Evolutionary conservation across 306 rosid species (phyloP).

Genomic region (Sicyos baderoa): DNA sequence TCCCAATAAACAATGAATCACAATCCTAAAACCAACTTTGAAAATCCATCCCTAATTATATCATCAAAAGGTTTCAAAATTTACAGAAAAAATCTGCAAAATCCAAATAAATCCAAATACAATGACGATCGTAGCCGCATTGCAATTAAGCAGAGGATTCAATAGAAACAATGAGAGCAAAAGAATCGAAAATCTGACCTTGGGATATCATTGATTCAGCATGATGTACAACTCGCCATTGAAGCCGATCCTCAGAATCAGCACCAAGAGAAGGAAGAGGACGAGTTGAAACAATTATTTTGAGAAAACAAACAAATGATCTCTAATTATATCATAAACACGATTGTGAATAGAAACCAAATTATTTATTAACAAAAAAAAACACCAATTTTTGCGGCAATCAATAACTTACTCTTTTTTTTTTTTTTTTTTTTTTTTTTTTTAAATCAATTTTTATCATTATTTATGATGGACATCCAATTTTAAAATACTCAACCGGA

Average conservation of each 20-base stretch:
- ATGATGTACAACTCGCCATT: conserved; percentile 17
- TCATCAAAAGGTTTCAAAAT: background rate
- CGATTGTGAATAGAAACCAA: too few species aligned
- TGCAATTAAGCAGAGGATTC: background rate
- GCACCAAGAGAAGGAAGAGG: conserved; percentile 2
- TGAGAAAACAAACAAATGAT: background rate
- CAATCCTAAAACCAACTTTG: background rate
- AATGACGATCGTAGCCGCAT: background rate
- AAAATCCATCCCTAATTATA: background rate
- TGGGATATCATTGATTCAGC: background rate
- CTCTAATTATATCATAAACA: too few species aligned
- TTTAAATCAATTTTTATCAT: too few species aligned
- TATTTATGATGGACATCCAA: too few species aligned
- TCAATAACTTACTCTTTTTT: too few species aligned
- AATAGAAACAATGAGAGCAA: too few species aligned
- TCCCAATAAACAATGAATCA: background rate
- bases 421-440: too few species aligned
- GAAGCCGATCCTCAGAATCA: background rate
- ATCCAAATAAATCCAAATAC: conserved; percentile 15
- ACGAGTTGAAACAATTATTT: background rate
- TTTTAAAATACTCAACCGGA: too few species aligned
- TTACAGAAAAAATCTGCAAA: background rate
- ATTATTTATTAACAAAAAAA: too few species aligned
- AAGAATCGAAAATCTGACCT: conserved; percentile 7
- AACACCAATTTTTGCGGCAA: too few species aligned